Evolutionary conservation across 768 basidiomycete species (phyloP).

Genomic region (Suillus paluster): DNA sequence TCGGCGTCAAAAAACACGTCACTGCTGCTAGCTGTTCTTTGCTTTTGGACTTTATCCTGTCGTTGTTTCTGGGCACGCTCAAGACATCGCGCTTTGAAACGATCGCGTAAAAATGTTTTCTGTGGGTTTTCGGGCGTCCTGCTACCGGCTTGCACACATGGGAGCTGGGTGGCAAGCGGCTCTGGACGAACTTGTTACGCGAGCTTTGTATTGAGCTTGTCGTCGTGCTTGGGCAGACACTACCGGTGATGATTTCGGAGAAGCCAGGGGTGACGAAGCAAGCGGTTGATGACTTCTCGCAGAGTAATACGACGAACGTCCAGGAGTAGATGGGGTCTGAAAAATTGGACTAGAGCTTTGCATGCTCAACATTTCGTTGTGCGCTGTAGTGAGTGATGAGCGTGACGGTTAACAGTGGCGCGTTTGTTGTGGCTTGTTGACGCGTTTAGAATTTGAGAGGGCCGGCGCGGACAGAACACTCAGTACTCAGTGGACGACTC

Average conservation of each 20-base stretch:
- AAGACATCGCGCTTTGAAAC: constrained; percentile 63
- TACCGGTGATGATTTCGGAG: constrained; percentile 52
- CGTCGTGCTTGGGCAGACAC: constrained; percentile 51
- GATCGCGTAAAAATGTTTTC: constrained; percentile 59
- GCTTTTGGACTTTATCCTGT: constrained; percentile 38
- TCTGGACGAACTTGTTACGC: constrained; percentile 33
- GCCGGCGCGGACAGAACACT: too few relatives aligned
- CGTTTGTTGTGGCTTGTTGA: constrained; percentile 29
- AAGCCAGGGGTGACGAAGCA: constrained; percentile 58
- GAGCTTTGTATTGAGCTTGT: constrained; percentile 58
- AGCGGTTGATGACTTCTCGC: constrained; percentile 39
- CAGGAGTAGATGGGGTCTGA: constrained; percentile 42
- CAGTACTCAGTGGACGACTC: too few relatives aligned
- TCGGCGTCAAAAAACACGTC: constrained; percentile 51
- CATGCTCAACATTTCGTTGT: constrained; percentile 16
- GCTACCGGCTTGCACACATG: constrained; percentile 15
- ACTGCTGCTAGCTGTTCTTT: constrained; percentile 45
- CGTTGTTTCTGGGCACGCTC: constrained; percentile 64
- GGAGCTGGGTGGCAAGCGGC: constrained; percentile 18
- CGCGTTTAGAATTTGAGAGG: too few relatives aligned
- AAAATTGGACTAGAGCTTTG: constrained; percentile 36
- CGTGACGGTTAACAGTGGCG: constrained; percentile 17
- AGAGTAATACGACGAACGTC: constrained; percentile 33
- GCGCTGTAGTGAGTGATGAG: background rate
- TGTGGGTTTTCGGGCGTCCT: constrained; percentile 48